Conservation (phyloP, 208 protist species). For the Leishmania tarentolae region DNA sequence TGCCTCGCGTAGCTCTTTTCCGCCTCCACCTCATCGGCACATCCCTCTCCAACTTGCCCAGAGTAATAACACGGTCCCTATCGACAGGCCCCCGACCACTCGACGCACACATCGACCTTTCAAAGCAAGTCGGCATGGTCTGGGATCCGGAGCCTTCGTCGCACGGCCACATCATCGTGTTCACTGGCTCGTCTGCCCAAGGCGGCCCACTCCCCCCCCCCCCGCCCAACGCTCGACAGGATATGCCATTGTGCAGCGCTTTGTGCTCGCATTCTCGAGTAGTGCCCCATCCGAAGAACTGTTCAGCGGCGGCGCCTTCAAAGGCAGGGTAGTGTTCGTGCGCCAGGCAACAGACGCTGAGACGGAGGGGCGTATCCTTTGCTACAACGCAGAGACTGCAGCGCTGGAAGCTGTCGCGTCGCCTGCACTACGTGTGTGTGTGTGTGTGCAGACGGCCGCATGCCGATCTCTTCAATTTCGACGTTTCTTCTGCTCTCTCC, state of each 20-base stretch:
- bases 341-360: neutral
- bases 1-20: neutral
- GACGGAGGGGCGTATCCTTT: neutral
- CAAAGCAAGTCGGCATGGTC: neutral
- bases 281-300: constrained; percentile 16
- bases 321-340: constrained; percentile 18
- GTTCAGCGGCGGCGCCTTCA: constrained; percentile 14
- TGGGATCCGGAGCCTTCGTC: neutral
- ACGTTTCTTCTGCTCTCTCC: neutral
- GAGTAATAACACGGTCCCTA: neutral
- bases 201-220: no score
- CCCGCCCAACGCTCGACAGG: constrained; percentile 13
- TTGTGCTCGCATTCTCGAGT: constrained; percentile 17
- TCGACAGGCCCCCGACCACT: neutral
- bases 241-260: constrained; percentile 4
- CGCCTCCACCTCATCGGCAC: neutral
- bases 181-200: neutral
- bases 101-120: neutral
- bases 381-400: neutral
- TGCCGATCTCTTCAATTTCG: neutral
- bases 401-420: neutral
- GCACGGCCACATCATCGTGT: neutral
- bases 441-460: neutral
- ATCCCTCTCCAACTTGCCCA: neutral
- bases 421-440: neutral